Base-by-base conservation (phyloP, 805 yeast genomes). In the Hanseniaspora hatyaiensis region DNA sequence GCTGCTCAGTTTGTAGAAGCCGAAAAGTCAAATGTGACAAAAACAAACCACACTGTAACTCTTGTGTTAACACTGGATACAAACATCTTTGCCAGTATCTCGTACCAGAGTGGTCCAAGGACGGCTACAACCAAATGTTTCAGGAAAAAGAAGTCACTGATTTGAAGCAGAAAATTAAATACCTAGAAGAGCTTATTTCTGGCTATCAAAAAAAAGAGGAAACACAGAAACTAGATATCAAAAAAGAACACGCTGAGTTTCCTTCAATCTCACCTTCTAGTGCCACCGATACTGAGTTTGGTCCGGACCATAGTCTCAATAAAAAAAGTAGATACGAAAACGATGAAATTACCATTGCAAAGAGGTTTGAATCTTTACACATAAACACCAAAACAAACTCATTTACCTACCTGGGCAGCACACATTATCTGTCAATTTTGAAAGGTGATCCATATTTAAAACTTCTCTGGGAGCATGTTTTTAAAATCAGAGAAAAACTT, bases 371-470 rank as follows among this genome's bases (percentile, higher is more conserved):
- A 53, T 67, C 68, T 68, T 49, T 69, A 34, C 73, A 69, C 52
- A 59, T 68, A 36, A 48, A 45, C 16, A 18, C 49, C 6, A 68
- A 67, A 50, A 60, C 65, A 22, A 67, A 67, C 24, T 67, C 70
- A 3, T 67, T 71, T 1, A 65, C 65, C 3, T 71, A 68, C 55
- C 52, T 68, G n/a, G 72, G 77, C 50, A 72, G 75, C 1, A 69
- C 77, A 3, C 76, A 77, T 20, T 75, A 79, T 78, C 59, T 75
- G 54, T 77, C 77, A 23, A 68, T 75, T 18, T 74, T 74, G 66
- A 70, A 75, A 56, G 77, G 77, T 54, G 80, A 75, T 53, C 73
- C 77, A 4, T 74, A 73, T 54, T 57, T 75, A 40, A 69, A 75
- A 50, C 70, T 74, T 37, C 55, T 75, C 20, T 75, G 80, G 80